Evolutionary conservation across 805 yeast species (phyloP).

Genomic region (Kodamaea fukazawae): DNA sequence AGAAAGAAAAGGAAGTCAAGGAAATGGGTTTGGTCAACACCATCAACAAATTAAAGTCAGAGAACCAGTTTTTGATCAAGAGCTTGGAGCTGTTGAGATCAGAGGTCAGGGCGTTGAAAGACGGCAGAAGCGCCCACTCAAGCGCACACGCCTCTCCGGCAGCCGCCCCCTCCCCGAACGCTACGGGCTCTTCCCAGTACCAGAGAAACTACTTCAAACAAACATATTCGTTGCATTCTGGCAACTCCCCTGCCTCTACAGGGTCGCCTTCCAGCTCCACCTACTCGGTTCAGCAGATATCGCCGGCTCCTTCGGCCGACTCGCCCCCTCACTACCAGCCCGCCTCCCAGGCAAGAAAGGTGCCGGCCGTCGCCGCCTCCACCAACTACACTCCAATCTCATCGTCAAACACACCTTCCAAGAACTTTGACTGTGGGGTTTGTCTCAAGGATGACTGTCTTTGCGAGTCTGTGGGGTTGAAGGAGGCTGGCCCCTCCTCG

Average conservation of each 20-base stretch:
- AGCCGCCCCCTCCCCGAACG: conserved; percentile 2
- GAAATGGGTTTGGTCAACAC: conserved; percentile 55
- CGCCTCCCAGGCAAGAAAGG: conserved; percentile 5
- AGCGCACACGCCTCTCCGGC: not conserved
- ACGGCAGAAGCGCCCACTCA: not conserved
- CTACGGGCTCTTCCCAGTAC: not conserved
- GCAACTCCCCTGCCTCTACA: conserved; percentile 14
- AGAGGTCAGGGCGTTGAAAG: conserved; percentile 26
- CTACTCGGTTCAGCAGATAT: conserved; percentile 45
- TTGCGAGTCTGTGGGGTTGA: conserved; percentile 55
- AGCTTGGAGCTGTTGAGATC: conserved; percentile 41
- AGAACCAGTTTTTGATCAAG: conserved; percentile 43
- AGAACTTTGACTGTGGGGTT: conserved; percentile 53
- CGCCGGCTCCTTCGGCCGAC: conserved; percentile 53
- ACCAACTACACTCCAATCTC: conserved; percentile 14
- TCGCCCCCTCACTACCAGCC: conserved; percentile 36
- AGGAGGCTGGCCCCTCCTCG: conserved; percentile 16
- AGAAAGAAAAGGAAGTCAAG: conserved; percentile 59
- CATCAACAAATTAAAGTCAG: conserved; percentile 46
- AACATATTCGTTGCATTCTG: conserved; percentile 7
- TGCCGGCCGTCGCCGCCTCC: not conserved
- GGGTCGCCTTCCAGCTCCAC: conserved; percentile 17
- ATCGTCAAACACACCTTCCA: conserved; percentile 10
- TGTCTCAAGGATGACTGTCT: conserved; percentile 68
- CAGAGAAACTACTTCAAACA: conserved; percentile 9